Evolutionary conservation across 768 basidiomycete genomes (phyloP).

Genomic region (Termitomyces eurrhizus): DNA sequence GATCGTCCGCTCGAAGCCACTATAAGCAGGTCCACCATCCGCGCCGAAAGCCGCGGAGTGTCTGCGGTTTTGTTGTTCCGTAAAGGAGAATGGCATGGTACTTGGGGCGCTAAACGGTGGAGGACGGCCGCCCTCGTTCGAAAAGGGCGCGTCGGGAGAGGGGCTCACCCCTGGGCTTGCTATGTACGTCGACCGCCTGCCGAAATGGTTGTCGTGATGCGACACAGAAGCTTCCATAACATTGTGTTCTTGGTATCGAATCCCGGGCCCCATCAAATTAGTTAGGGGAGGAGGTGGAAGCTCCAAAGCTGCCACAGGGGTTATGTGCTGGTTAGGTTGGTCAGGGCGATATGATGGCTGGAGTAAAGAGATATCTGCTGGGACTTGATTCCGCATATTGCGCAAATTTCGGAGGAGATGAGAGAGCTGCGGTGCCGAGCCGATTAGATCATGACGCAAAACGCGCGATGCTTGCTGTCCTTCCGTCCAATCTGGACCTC

Average conservation of each 20-base stretch:
- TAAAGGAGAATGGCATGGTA: slow-evolving; percentile 11
- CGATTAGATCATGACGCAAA: slow-evolving; percentile 61
- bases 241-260: slow-evolving; percentile 24
- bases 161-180: slow-evolving; percentile 9
- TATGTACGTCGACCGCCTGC: slow-evolving; percentile 22
- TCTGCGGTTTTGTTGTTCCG: slow-evolving; percentile 7
- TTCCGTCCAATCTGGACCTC: slow-evolving; percentile 76
- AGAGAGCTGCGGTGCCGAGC: slow-evolving; percentile 56
- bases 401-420: slow-evolving; percentile 51
- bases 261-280: slow-evolving; percentile 22
- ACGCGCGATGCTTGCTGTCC: slow-evolving; percentile 62
- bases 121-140: slow-evolving; percentile 14
- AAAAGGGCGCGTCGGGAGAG: slow-evolving; percentile 12
- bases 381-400: slow-evolving; percentile 33
- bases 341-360: slow-evolving; percentile 33
- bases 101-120: slow-evolving; percentile 22
- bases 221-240: slow-evolving; percentile 15
- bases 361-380: slow-evolving; percentile 31
- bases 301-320: slow-evolving; percentile 30
- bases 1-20: slow-evolving; percentile 8
- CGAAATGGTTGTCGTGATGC: slow-evolving; percentile 15
- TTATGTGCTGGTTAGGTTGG: slow-evolving; percentile 13
- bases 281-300: slow-evolving; percentile 37
- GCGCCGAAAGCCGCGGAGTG: slow-evolving; percentile 6
- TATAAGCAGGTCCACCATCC: slow-evolving; percentile 8